Conservation (phyloP, 2,329 filamentous ascomycete species). For the Colletotrichum liriopes region DNA sequence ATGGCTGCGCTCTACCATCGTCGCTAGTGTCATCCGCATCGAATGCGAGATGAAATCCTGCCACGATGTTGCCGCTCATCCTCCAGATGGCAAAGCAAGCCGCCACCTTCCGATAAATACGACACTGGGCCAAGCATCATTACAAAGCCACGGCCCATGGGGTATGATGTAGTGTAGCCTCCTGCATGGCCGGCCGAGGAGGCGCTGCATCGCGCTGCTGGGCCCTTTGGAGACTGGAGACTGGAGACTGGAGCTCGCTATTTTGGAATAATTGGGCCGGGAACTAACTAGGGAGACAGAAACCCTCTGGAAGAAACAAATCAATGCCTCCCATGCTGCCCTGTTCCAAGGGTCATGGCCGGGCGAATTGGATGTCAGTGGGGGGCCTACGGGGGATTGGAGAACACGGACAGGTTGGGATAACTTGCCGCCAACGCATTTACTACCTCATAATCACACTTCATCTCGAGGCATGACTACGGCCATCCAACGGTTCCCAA, state of each 20-base stretch:
- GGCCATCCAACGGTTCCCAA: not conserved
- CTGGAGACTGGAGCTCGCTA: slow-evolving; percentile 10
- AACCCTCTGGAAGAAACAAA: slow-evolving; percentile 36
- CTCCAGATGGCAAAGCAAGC: slow-evolving; percentile 5
- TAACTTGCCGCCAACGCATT: not conserved
- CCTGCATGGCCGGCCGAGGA: slow-evolving; percentile 13
- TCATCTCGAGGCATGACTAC: slow-evolving; percentile 3
- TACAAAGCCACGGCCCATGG: not conserved
- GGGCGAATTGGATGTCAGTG: not conserved
- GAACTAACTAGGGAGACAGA: slow-evolving; percentile 22
- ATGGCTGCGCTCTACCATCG: not conserved
- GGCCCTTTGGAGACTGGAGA: not conserved
- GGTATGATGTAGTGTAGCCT: not conserved
- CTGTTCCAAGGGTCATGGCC: slow-evolving; percentile 14
- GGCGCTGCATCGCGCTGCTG: slow-evolving; percentile 10
- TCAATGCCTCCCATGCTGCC: slow-evolving; percentile 25
- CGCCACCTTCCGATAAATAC: slow-evolving; percentile 7
- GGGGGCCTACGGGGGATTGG: not conserved
- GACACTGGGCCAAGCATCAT: not conserved
- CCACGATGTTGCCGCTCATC: not conserved
- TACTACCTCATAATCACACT: not conserved
- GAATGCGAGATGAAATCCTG: not conserved
- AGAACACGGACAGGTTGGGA: not conserved
- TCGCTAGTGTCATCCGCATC: not conserved
- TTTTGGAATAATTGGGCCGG: slow-evolving; percentile 28